phyloP scores from a whole-genome alignment of 805 yeast species.

The Isabelozyma pseudorhagii region DNA sequence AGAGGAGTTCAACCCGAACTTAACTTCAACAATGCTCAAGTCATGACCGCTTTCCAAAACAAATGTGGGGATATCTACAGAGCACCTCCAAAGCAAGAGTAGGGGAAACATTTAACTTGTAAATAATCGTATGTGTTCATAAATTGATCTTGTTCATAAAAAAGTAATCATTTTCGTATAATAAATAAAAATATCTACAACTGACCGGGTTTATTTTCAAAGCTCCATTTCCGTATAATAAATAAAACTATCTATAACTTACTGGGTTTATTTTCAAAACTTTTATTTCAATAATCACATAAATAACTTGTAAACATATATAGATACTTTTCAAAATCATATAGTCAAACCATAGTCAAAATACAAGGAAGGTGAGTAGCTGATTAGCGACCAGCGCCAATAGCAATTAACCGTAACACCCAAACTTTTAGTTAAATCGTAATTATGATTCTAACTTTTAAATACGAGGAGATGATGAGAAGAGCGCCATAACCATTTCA shows the following conservation, averaged over 20 bases:
- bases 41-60: slow-evolving; percentile 26
- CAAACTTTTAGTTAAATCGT: background rate
- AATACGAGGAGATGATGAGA: background rate
- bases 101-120: background rate
- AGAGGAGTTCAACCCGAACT: slow-evolving; percentile 38
- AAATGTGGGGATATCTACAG: slow-evolving; percentile 40
- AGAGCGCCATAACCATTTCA: background rate
- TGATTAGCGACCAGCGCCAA: background rate
- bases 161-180: no score
- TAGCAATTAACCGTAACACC: background rate
- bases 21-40: slow-evolving; percentile 13
- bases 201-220: no score
- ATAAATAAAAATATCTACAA: no score
- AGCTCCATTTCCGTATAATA: no score
- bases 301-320: background rate
- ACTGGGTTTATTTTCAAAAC: no score
- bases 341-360: background rate
- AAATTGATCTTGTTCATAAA: no score
- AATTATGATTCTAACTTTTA: background rate
- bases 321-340: background rate
- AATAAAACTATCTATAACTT: no score
- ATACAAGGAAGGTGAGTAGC: background rate
- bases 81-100: slow-evolving; percentile 23
- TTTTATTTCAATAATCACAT: no score
- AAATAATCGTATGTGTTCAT: background rate